Evolutionary conservation across 371 early-diverging fungal genomes (phyloP).

Genomic region (Dinochytrium kinnereticum): DNA sequence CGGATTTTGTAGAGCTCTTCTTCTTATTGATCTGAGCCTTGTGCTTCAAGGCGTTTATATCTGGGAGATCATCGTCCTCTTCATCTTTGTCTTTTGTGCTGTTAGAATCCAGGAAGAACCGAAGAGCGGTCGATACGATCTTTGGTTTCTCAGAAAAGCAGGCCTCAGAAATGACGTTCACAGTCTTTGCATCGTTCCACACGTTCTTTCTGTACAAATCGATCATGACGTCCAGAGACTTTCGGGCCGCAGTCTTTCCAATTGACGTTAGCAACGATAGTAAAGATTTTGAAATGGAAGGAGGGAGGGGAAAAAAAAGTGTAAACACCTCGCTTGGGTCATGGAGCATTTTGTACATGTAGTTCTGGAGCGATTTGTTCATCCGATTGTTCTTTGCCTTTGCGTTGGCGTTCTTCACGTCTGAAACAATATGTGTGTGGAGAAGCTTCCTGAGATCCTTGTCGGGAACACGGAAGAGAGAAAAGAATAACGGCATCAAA

Average conservation of each 20-base stretch:
- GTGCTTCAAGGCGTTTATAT: conserved; percentile 78
- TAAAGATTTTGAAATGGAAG: not conserved
- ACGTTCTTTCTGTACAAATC: conserved; percentile 93
- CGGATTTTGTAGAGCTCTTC: conserved; percentile 73
- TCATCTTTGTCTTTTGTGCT: conserved; percentile 68
- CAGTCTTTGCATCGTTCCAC: conserved; percentile 97
- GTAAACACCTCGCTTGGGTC: conserved; percentile 53
- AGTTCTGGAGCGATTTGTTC: conserved; percentile 93
- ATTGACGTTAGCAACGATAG: not conserved
- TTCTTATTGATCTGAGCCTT: conserved; percentile 80
- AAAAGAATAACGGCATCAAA: conserved; percentile 90
- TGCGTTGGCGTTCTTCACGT: conserved; percentile 89
- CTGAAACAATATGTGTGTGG: conserved; percentile 90
- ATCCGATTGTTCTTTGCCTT: conserved; percentile 94
- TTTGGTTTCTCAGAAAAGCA: conserved; percentile 90
- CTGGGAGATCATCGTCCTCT: conserved; percentile 66
- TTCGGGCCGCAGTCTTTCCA: conserved; percentile 81
- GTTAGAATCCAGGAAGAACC: conserved; percentile 85
- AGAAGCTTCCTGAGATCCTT: conserved; percentile 85
- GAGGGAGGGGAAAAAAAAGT: conserved; percentile 9
- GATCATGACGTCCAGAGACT: conserved; percentile 93
- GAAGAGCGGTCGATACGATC: conserved; percentile 88
- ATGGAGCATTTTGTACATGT: conserved; percentile 90
- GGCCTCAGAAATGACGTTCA: conserved; percentile 95
- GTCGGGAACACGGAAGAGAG: conserved; percentile 90